A percentile compares a stretch with the other conserved stretches of the same genome.
Conservation (phyloP, 2,329 filamentous ascomycete species). For the Aureobasidium sp. region DNA sequence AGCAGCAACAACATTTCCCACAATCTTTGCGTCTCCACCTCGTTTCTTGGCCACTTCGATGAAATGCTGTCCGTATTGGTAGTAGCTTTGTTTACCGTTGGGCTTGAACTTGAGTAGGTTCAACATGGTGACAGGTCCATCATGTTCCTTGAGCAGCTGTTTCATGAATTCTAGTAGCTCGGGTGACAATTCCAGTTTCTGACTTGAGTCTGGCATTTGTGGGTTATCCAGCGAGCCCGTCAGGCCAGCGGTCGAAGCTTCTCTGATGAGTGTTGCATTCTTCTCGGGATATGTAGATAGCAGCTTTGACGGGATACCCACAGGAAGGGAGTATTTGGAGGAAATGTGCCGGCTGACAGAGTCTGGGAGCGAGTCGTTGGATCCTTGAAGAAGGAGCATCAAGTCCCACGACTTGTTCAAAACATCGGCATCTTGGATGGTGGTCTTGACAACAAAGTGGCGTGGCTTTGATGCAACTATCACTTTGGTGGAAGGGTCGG, state of each 20-base stretch:
- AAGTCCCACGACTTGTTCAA: slow-evolving; percentile 43
- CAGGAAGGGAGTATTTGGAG: slow-evolving; percentile 28
- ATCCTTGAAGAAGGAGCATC: slow-evolving; percentile 37
- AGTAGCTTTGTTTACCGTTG: slow-evolving; percentile 45
- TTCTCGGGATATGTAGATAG: slow-evolving; percentile 31
- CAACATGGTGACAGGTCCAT: slow-evolving; percentile 51
- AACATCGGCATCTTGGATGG: slow-evolving; percentile 33
- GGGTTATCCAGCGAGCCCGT: slow-evolving; percentile 28
- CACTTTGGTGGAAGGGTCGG: slow-evolving; percentile 29
- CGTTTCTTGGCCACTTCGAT: slow-evolving; percentile 25
- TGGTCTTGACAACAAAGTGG: slow-evolving; percentile 45
- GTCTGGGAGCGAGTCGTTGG: slow-evolving; percentile 18
- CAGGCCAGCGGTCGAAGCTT: slow-evolving; percentile 28
- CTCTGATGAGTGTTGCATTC: slow-evolving; percentile 34
- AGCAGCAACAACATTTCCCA: slow-evolving; percentile 47
- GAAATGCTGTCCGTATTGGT: slow-evolving; percentile 45
- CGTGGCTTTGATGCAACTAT: slow-evolving; percentile 38
- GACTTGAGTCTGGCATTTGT: slow-evolving; percentile 30
- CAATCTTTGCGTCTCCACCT: slow-evolving; percentile 55
- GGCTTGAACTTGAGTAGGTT: slow-evolving; percentile 54
- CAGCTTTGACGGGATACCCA: slow-evolving; percentile 40
- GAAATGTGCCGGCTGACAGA: slow-evolving; percentile 22
- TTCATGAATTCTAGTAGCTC: slow-evolving; percentile 47
- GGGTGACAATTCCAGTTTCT: slow-evolving; percentile 49
- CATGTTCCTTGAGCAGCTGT: slow-evolving; percentile 27